A percentile compares a stretch with the other conserved stretches of the same genome.
Evolutionary conservation across 176 grass and related monocot genomes (phyloP).

Genomic region (Phragmites australis): DNA sequence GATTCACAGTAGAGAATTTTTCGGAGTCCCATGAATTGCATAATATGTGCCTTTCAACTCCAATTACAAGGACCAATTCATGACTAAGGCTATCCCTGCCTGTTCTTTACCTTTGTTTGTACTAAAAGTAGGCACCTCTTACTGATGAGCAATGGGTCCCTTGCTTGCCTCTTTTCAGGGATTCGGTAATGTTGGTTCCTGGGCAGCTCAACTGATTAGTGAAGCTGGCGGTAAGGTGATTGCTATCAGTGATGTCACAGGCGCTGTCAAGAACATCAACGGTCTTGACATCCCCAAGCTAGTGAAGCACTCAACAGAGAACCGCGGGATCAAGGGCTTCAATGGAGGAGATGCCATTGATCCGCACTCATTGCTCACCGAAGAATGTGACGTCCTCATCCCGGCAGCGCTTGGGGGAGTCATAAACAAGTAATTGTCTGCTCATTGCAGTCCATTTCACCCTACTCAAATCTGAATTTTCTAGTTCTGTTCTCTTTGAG

Average conservation of each 20-base stretch:
- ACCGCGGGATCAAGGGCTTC: conserved; percentile 76
- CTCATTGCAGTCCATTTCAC: neutral
- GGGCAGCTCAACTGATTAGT: conserved; percentile 77
- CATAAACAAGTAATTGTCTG: conserved; percentile 63
- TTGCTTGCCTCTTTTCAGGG: conserved; percentile 55
- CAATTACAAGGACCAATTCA: neutral
- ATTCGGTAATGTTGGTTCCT: conserved; percentile 93
- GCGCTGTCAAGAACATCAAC: conserved; percentile 69
- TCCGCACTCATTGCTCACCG: conserved; percentile 58
- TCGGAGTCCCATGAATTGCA: neutral
- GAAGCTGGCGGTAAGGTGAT: conserved; percentile 82
- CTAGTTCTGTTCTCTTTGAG: neutral
- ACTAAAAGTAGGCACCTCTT: neutral
- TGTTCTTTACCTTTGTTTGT: neutral
- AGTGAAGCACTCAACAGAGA: conserved; percentile 55
- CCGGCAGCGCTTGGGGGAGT: conserved; percentile 86
- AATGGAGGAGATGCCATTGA: conserved; percentile 60
- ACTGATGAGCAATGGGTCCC: neutral
- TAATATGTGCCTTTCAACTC: neutral
- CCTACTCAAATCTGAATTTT: neutral
- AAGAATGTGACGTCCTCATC: conserved; percentile 87
- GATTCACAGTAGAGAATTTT: neutral
- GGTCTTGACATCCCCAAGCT: conserved; percentile 73
- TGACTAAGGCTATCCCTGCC: neutral
- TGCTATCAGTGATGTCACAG: conserved; percentile 81